Conservation (phyloP, 2,329 filamentous ascomycete genomes). For the Rhinocladiella similis region DNA sequence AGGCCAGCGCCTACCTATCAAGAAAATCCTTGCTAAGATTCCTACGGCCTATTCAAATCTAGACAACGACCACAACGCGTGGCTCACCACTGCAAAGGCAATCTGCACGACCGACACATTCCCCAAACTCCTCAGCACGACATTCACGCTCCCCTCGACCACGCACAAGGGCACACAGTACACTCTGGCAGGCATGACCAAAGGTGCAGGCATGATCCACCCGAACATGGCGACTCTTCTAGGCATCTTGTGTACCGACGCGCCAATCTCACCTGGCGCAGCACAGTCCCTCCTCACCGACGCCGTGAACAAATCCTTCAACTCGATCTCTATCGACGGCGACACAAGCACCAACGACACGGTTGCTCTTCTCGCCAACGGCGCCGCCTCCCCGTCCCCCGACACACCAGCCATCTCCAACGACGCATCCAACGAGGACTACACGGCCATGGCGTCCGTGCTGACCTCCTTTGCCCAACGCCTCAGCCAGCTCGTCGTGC, state of each 20-base stretch:
- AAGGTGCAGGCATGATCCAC: constrained; percentile 98
- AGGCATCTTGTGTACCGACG: constrained; percentile 89
- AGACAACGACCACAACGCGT: constrained; percentile 76
- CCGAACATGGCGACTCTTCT: constrained; percentile 98
- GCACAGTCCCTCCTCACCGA: constrained; percentile 70
- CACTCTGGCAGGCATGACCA: constrained; percentile 89
- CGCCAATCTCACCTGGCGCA: constrained; percentile 67
- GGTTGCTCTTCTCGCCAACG: constrained; percentile 90
- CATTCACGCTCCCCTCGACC: constrained; percentile 81
- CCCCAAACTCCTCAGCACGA: constrained; percentile 85
- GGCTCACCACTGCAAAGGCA: constrained; percentile 81
- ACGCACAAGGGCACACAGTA: constrained; percentile 61
- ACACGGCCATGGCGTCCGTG: constrained; percentile 67
- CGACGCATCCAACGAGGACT: constrained; percentile 52
- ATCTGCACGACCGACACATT: constrained; percentile 99
- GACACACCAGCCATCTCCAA: constrained; percentile 49
- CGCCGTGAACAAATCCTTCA: constrained; percentile 84
- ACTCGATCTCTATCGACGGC: constrained; percentile 94
- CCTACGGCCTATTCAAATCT: constrained; percentile 72
- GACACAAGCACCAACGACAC: constrained; percentile 98
- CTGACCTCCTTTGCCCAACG: constrained; percentile 78
- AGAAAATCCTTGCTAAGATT: constrained; percentile 83
- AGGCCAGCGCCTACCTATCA: constrained; percentile 86
- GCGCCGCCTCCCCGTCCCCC: constrained; percentile 74
- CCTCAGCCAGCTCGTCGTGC: constrained; percentile 87